Evolutionary conservation across 2,329 filamentous ascomycete genomes (phyloP).

Genomic region (Trichoderma asperellum): DNA sequence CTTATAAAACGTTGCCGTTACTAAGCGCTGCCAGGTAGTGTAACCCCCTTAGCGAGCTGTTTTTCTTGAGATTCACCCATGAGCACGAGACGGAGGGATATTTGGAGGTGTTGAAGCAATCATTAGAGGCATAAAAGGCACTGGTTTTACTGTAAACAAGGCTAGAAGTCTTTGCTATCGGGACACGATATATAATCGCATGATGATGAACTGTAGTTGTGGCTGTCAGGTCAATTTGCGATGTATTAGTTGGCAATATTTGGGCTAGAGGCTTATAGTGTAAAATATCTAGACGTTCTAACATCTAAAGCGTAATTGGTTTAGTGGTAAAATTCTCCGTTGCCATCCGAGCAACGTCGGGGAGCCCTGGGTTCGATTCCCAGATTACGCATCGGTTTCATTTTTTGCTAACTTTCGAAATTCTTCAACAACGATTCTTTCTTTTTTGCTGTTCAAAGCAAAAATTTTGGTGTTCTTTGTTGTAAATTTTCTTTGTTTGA

Average conservation of each 20-base stretch:
- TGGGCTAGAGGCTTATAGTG: neutral
- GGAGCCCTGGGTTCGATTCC: constrained; percentile 35
- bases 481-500: too few relatives aligned
- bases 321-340: constrained; percentile 36
- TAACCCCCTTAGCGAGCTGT: neutral
- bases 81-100: neutral
- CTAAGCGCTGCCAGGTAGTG: neutral
- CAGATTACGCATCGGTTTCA: constrained; percentile 31
- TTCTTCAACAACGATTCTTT: neutral
- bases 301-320: constrained; percentile 32
- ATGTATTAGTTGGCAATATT: neutral
- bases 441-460: too few relatives aligned
- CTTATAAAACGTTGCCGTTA: neutral
- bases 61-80: neutral
- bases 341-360: constrained; percentile 33
- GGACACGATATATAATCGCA: neutral
- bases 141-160: too few relatives aligned
- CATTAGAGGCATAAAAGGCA: neutral
- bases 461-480: too few relatives aligned
- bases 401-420: neutral
- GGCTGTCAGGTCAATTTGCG: neutral
- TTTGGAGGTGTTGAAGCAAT: neutral
- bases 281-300: fast-evolving
- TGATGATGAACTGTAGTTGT: neutral
- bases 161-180: fast-evolving